Base-by-base conservation (phyloP, 176 grass and related monocot species). In the Ampelocalamus luodianensis region DNA sequence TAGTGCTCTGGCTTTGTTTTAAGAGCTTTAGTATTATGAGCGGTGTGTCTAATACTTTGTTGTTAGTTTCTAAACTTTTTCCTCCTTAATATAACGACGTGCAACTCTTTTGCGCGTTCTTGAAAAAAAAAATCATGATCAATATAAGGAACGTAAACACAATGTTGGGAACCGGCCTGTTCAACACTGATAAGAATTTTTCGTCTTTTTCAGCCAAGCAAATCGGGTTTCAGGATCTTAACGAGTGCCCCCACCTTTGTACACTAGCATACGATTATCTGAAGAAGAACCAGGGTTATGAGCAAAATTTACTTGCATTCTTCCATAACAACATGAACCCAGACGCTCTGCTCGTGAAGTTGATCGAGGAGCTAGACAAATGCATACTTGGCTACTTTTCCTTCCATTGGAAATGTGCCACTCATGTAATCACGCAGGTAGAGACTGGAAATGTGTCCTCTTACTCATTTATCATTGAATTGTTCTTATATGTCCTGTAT, bases 321-420 rank as follows among this genome's bases (percentile, higher is more conserved):
- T 96, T 99, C 78, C 83, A 94, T 7, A 94, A 84, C 76, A 91
- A 77, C 42, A 83, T 89, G 82, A 86, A 96, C 77, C 83, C 90
- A 12, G 93, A 94, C 63, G 81, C 55, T 53, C 72, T 94, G 59
- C 88, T 91, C 23, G 89, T 96, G 67, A 89, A 92, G 76, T 83
- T 94, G 18, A 89, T 99, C 63, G 93, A 99, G 77, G 96, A 99
- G 54, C 54, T 96, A 17, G 96, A 99, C 67, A 96, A 83, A 66
- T 96, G 96, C 82, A 96, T 99, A 36, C 88, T 99, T 9, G 74
- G 91, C n/a, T 99, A 99, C 78, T 99, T 99, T 81, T 92, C 93
- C 45, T 99, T 96, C 88, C 96, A 99, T 58, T 99, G 96, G 96
- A 86, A 66, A 43, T 91, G 82, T 26, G 88, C 96, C 10, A 87